Evolutionary conservation across 768 basidiomycete species (phyloP), one percentile per base, ranked within the genome.

Genomic region (Boletus rex-veris): DNA sequence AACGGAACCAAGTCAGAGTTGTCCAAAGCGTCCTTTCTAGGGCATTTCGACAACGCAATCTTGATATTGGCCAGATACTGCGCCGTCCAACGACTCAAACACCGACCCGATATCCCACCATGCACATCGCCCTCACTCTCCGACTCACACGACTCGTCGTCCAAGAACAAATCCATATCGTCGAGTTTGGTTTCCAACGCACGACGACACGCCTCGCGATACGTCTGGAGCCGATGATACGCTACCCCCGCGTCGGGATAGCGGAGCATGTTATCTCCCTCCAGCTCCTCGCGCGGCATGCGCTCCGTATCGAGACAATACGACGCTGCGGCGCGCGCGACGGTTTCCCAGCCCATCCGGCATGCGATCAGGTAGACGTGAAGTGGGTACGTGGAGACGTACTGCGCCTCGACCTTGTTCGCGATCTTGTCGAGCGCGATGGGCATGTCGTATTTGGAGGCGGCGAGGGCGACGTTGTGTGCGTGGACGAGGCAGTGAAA

Each of bases 361-460:
- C 44, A 53, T 7, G 54, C 50, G 18, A 52, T 3, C 7, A 55
- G 10, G 18, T 46, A 55, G 7, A 55, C 54, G n/a, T 45, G n/a
- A 3, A 46, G 5, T 24, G 50, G 54, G 7, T n/a, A 5, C 38
- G 33, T 16, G 14, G 30, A 5, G 18, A 7, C 54, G 10, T 45
- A 55, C 31, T 45, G 31, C 18, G 31, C 3, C 16, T 24, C 6
- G 3, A 52, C 10, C 33, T 21, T 7, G n/a, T 21, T 24, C 5
- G 18, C 38, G 44, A 52, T 37, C 44, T 16, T 21, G 14, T 49
- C 46, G 40, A 54, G 53, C 24, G 35, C 53, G 41, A 18, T n/a
- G 35, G 33, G 1, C 39, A 54, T 43, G 40, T 11, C 18, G 47
- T 54, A 54, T 43, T 54, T 54, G 41, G 53, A 49, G 3, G 53